Evolutionary conservation across 2,329 filamentous ascomycete genomes (phyloP).

Genomic region (Colletotrichum euphorbiae): DNA sequence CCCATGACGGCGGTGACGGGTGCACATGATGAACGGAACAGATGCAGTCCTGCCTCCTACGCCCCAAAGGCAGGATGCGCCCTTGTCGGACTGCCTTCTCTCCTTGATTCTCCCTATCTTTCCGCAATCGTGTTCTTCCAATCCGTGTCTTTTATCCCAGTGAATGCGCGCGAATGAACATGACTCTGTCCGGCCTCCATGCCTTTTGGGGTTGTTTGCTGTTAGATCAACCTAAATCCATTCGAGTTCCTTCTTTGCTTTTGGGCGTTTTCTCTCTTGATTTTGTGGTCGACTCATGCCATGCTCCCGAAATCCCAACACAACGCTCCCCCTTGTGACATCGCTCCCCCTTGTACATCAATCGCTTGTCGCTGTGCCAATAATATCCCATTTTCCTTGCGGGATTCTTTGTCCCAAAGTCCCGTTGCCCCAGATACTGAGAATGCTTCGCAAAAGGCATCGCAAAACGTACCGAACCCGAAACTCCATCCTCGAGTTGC

Average conservation of each 20-base stretch:
- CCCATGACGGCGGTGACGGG: conserved; percentile 25
- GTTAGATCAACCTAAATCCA: conserved; percentile 26
- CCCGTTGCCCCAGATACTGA: conserved; percentile 25
- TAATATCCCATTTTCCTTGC: conserved; percentile 29
- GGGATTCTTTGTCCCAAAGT: conserved; percentile 13
- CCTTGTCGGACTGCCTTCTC: not conserved
- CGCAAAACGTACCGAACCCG: conserved; percentile 30
- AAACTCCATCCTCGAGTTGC: conserved; percentile 34
- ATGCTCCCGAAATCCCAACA: conserved; percentile 33
- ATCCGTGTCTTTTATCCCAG: conserved; percentile 21
- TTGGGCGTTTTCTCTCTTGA: conserved; percentile 32
- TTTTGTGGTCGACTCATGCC: conserved; percentile 21
- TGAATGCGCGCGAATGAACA: conserved; percentile 14
- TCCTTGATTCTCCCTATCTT: not conserved
- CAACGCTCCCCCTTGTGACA: conserved; percentile 28
- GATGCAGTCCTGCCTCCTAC: conserved; percentile 30
- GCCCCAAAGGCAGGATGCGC: not conserved
- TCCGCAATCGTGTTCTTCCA: conserved; percentile 1
- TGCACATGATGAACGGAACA: conserved; percentile 17
- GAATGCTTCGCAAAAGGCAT: conserved; percentile 34
- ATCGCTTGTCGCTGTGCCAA: conserved; percentile 31
- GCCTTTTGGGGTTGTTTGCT: conserved; percentile 3
- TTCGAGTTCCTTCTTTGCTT: conserved; percentile 37
- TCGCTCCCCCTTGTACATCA: conserved; percentile 23
- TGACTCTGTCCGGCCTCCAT: not conserved